Evolutionary conservation across 306 rosid genomes (phyloP), one percentile per base, ranked within the genome.

Genomic region (Cucumis hystrix): DNA sequence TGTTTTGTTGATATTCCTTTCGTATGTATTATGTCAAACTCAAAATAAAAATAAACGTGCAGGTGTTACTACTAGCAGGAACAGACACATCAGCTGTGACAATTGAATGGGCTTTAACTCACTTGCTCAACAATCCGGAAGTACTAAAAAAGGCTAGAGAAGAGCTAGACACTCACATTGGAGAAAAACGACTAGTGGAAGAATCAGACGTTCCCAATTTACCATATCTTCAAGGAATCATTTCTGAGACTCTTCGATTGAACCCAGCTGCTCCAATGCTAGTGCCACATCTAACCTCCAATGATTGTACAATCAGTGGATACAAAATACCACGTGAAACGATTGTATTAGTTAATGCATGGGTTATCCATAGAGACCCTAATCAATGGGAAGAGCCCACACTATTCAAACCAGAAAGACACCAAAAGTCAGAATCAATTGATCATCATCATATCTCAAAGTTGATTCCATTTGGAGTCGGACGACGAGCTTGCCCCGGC

Each of bases 311-410:
- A 0, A 25, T 84, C 0, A 61, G 77, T 0, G 84, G 75, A 0
- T 81, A 66, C 60, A 64, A 78, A 6, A 47, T 84, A 51, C 87
- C 84, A 25, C 75, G 76, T 0, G 82, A 63, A 75, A 84, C 87
- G 0, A 85, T 85, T 0, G 6, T 85, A 9, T 30, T 82, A 56
- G 75, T 80, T 37, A 85, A 85, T 20, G 86, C 80, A 14, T 85
- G 88, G 86, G 86, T 80, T n/a, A 37, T 85, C 33, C 88, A 82
- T 9, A 80, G 88, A 69, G 84, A 85, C 10, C 88, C 79, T 2
- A 51, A 17, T 7, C 5, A 67, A 6, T 85, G 88, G 86, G 84
- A 77, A 1, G 78, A 82, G 6, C 76, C 86, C 10, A 45, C 66
- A 2, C 64, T 40, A 64, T 85, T 85, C 10, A 82, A 52, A 17